Base-by-base conservation (phyloP, 176 grass and related monocot species). In the Oryza punctata region DNA sequence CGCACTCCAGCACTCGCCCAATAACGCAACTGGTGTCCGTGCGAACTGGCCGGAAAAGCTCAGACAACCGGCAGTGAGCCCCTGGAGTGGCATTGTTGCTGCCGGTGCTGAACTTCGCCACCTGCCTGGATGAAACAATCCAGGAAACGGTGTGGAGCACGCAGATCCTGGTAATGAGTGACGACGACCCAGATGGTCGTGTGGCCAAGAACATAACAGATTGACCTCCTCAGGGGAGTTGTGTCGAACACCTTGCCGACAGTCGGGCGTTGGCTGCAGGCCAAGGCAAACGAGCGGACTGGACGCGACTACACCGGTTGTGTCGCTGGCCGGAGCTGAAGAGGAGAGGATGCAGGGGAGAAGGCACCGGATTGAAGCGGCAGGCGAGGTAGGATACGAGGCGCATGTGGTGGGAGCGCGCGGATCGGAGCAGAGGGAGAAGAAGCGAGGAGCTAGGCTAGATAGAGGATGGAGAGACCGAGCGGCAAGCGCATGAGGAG, bases 171-270 rank as follows among this genome's bases (percentile, higher is more conserved):
- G 43, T 70, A 59, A 88, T 82, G 13, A 64, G 81, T 78, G 80
- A 81, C 26, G 61, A 77, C 33, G 61, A 77, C 64, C 82, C 78
- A 47, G 78, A 76, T 35, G 80, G 85, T 77, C 77, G 52, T 59
- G 78, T 87, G 72, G 86, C 86, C 84, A 91, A 89, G 85, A 94
- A 89, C 89, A 91, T 91, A 85, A 94, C 83, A 94, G 71, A 87
- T 65, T 60, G 30, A 41, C 79, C 80, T 81, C 79, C 80, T 81
- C 15, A 75, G 60, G 82, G 81, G 44, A 84, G 25, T 82, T 72
- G 54, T 24, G 81, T 87, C 81, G 91, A 93, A 79, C 81, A 90
- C 67, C 52, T 93, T 11, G 50, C 30, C 28, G 78, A 1, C 73
- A 23, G 19, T 61, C 7, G 18, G 77, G 25, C 10, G 12, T 3